Evolutionary conservation across 2,329 filamentous ascomycete genomes (phyloP).

Genomic region (Pyrenophora tritici-repentis): DNA sequence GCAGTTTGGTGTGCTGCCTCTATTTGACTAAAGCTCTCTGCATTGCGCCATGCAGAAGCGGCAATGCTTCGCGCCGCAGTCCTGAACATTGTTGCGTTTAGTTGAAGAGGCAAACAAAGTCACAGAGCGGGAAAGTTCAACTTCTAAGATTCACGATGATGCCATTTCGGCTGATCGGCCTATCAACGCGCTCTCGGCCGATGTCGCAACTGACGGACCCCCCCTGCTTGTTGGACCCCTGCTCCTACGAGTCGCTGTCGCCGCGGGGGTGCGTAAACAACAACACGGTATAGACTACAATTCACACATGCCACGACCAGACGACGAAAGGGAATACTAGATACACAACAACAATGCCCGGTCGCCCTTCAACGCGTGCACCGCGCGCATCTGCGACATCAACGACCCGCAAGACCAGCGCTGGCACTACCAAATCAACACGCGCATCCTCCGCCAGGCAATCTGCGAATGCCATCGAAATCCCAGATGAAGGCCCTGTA

Average conservation of each 20-base stretch:
- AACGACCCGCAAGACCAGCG: slow-evolving; percentile 45
- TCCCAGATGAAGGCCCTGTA: slow-evolving; percentile 74
- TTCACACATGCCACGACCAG: slow-evolving; percentile 12
- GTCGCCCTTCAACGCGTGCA: slow-evolving; percentile 51
- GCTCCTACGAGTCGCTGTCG: slow-evolving; percentile 12
- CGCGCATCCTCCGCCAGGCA: slow-evolving; percentile 52
- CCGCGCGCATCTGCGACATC: slow-evolving; percentile 45
- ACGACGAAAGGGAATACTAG: slow-evolving; percentile 14
- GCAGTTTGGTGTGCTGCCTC: slow-evolving; percentile 63
- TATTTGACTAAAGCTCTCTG: slow-evolving; percentile 52
- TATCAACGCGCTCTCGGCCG: slow-evolving; percentile 24
- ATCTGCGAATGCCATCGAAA: slow-evolving; percentile 47
- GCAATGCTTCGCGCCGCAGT: slow-evolving; percentile 70
- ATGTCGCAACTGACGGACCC: slow-evolving; percentile 27
- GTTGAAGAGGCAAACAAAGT: slow-evolving; percentile 2
- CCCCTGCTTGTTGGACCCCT: slow-evolving; percentile 9
- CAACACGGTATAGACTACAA: slow-evolving; percentile 12
- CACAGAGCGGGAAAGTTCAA: neutral
- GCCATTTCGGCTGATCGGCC: slow-evolving; percentile 21
- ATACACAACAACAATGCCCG: slow-evolving; percentile 49
- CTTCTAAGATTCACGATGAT: slow-evolving; percentile 14
- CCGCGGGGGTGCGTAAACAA: slow-evolving; percentile 17
- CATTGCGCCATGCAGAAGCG: slow-evolving; percentile 63
- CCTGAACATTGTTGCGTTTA: slow-evolving; percentile 64
- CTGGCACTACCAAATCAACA: slow-evolving; percentile 51